A percentile compares a stretch with the other conserved stretches of the same genome.
These are phyloP conservation scores for Sporothrix euskadiensis DNA, from an alignment of 2,329 filamentous ascomycete genomes.

Conservation along the genomic window DNA sequence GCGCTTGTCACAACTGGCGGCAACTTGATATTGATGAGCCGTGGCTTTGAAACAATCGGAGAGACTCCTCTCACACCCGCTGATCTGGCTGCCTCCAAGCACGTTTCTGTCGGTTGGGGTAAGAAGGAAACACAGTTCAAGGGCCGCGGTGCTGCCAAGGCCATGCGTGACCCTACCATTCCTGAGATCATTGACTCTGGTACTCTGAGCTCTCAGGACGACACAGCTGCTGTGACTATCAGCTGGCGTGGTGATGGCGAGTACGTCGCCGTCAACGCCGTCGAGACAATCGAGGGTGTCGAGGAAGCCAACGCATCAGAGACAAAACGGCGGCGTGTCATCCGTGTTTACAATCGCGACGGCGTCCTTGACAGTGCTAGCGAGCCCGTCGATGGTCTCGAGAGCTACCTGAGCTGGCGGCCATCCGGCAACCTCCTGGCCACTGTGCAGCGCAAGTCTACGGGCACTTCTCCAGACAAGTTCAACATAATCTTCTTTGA, in stretches of 20 bases:
- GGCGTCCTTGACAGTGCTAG: conserved; percentile 89
- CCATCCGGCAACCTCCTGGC: conserved; percentile 89
- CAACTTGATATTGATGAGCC: conserved; percentile 88
- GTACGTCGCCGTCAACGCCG: conserved; percentile 80
- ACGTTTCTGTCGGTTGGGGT: conserved; percentile 97
- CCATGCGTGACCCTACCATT: conserved; percentile 88
- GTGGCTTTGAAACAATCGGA: conserved; percentile 80
- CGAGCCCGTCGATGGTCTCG: conserved; percentile 91
- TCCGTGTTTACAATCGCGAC: conserved; percentile 88
- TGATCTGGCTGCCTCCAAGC: conserved; percentile 83
- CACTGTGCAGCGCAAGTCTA: conserved; percentile 64
- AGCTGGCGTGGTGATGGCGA: conserved; percentile 95
- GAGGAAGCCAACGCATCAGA: conserved; percentile 32
- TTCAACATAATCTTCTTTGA: conserved; percentile 93
- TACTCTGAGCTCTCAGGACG: conserved; percentile 70
- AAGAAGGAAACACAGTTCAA: conserved; percentile 98
- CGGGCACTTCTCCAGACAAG: conserved; percentile 36
- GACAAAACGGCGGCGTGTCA: conserved; percentile 65
- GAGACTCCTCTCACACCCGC: conserved; percentile 71
- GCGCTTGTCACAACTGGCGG: conserved; percentile 72
- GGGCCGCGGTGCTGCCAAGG: conserved; percentile 82
- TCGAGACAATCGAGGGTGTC: conserved; percentile 51
- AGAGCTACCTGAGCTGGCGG: conserved; percentile 84
- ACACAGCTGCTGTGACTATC: conserved; percentile 64
- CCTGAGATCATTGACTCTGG: conserved; percentile 90